Base-by-base conservation (phyloP, 1,139 yeast species). In the Zygoascus sp. region DNA sequence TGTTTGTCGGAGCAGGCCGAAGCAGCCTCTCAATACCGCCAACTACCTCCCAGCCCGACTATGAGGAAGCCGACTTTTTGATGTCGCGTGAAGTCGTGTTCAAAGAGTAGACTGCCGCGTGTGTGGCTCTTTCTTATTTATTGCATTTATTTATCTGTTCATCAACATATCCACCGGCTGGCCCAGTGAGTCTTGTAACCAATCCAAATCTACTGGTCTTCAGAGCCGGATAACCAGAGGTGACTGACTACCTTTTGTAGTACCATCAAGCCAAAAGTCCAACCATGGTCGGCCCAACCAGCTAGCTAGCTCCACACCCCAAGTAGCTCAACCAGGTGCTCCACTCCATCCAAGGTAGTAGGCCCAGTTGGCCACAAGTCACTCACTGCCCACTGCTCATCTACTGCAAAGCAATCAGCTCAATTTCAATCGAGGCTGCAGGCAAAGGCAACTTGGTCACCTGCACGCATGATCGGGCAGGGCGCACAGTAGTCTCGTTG, bases 381-480 rank as follows among this genome's bases (percentile, higher is more conserved):
- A n/a, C n/a, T n/a, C n/a, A n/a, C n/a, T n/a, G n/a, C n/a, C 28
- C n/a, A 25, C 4, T 3, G 28, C 28, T 25, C 28, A 25, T 6
- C 20, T 66, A 66, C 62, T 81, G 87, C 51, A 81, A 68, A 47
- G 96, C 96, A 67, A 88, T 70, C 47, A 80, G 85, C 71, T 88
- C 96, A 58, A 76, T 69, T 64, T 76, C 80, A 40, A 63, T 76
- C 49, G 77, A 82, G 51, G 81, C 87, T 49, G 87, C 87, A 66
- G 68, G 50, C 64, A 88, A 78, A 50, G 96, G 96, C 62, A 88
- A 78, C 54, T 78, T 79, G 64, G 80, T 81, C 53, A 87, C 96
- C 40, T 95, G 95, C 57, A 88, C 92, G 74, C 95, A 87, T 1
- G 95, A 83, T 76, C 96, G 83, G 30, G 96, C 96, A 46, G 97